A percentile compares a stretch with the other conserved stretches of the same genome.
Evolutionary conservation across 345 rosid genomes (phyloP).

Genomic region (Gossypium bickii): DNA sequence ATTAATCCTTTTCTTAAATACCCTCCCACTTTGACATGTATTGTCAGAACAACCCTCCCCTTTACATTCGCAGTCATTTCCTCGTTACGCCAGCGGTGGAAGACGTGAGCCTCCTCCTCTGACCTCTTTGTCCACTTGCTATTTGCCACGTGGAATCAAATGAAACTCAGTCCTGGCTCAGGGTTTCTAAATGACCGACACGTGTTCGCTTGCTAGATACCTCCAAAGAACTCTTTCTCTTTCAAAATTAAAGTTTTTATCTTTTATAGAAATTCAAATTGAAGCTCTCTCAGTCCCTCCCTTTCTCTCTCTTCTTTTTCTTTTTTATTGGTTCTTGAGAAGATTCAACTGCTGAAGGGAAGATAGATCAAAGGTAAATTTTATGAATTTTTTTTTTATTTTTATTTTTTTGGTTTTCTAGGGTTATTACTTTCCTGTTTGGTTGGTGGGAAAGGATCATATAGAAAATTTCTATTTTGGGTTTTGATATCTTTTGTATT

Average conservation of each 20-base stretch:
- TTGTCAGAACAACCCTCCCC: neutral
- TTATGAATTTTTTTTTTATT: neutral
- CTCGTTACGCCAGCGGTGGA: neutral
- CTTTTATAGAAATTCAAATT: slow-evolving; percentile 11
- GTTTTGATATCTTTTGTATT: no score
- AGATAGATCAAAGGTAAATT: neutral
- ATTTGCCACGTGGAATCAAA: neutral
- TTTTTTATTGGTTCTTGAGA: neutral
- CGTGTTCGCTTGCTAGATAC: neutral
- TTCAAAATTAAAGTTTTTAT: neutral
- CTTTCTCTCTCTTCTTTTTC: neutral
- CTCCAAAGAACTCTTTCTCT: slow-evolving; percentile 12
- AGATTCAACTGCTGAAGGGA: slow-evolving; percentile 3
- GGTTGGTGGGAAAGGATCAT: slow-evolving; percentile 9
- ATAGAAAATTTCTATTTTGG: neutral
- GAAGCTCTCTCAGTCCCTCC: slow-evolving; percentile 12
- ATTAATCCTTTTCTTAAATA: no score
- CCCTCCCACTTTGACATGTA: no score
- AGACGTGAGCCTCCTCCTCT: neutral
- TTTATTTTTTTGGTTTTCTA: neutral
- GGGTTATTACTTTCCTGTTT: neutral
- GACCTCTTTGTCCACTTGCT: neutral
- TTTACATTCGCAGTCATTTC: neutral
- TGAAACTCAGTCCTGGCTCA: neutral
- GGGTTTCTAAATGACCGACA: neutral